Evolutionary conservation across 306 rosid genomes (phyloP), one percentile per base, ranked within the genome.

Genomic region (Clitoria ternatea): DNA sequence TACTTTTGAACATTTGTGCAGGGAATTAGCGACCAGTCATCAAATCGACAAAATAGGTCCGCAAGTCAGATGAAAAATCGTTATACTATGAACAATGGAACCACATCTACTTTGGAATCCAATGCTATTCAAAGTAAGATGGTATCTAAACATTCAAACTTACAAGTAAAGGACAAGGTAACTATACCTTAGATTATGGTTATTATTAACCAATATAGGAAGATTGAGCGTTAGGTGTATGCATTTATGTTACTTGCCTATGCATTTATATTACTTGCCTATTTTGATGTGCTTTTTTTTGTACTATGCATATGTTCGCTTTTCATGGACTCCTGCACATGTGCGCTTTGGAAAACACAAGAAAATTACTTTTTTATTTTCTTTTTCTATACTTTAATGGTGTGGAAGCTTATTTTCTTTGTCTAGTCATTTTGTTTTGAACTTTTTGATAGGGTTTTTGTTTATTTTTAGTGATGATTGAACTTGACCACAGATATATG

Each of bases 401-500:
- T 27, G 40, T 44, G 14, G 39, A 49, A 68, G 18, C n/a, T 69
- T 55, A 0, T 19, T 64, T 62, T 70, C 6, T 43, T 19, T 40
- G 30, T 56, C 33, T 50, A 15, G 49, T 35, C 62, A 59, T 70
- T 52, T 76, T 61, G 22, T 20, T 54, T 65, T 49, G 23, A 37
- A 7, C 59, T 4, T 33, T 69, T 42, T 57, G 8, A 35, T 71
- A 44, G 66, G 64, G 30, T 69, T 19, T 76, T 66, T 69, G 81
- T 74, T 68, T 9, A 39, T 40, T 83, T 83, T 74, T 90, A 88
- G 84, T 94, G 84, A 82, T 90, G 92, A 84, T 78, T 84, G 87
- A 90, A 87, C 92, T 90, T 94, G 98, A 94, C 97, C 77, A 87
- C 90, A 84, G 98, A 93, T 87, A 64, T 94, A 80, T 94, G 96